phyloP scores from a whole-genome alignment of 768 basidiomycete genomes.

The Cystofilobasidium bisporidii region DNA sequence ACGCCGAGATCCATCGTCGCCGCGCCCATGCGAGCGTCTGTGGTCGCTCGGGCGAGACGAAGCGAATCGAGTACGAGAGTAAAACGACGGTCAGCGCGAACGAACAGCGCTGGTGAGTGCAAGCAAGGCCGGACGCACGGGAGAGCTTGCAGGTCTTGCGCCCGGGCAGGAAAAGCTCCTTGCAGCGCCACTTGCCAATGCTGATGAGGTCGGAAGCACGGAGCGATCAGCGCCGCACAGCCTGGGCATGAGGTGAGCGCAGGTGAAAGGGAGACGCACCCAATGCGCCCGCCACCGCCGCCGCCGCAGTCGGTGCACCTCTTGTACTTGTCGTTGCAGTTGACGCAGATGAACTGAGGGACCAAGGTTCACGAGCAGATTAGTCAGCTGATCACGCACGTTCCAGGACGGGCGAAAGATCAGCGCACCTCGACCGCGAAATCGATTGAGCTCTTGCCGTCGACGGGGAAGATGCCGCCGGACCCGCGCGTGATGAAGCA shows the following conservation, averaged over 20 bases:
- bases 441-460: conserved; percentile 7
- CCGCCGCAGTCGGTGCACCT: conserved; percentile 34
- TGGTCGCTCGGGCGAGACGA: not conserved
- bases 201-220: conserved; percentile 7
- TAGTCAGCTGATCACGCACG: not conserved
- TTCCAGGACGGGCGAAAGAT: not conserved
- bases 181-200: conserved; percentile 33
- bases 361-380: not conserved
- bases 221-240: not conserved
- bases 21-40: conserved; percentile 26
- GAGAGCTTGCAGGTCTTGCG: conserved; percentile 31
- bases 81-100: too few species aligned
- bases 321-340: conserved; percentile 30
- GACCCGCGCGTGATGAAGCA: conserved; percentile 16
- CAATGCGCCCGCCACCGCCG: conserved; percentile 32
- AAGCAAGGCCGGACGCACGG: conserved; percentile 17
- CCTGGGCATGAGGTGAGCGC: not conserved
- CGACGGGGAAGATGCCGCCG: conserved; percentile 16
- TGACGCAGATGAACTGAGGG: conserved; percentile 29
- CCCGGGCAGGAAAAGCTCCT: conserved; percentile 31
- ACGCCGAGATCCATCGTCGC: conserved; percentile 22
- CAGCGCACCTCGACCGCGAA: conserved; percentile 24
- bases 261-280: conserved; percentile 21
- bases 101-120: too few species aligned
- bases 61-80: not conserved